Evolutionary conservation across 2,329 filamentous ascomycete species (phyloP), one percentile per base, ranked within the genome.

Genomic region (Byssochlamys sp.): DNA sequence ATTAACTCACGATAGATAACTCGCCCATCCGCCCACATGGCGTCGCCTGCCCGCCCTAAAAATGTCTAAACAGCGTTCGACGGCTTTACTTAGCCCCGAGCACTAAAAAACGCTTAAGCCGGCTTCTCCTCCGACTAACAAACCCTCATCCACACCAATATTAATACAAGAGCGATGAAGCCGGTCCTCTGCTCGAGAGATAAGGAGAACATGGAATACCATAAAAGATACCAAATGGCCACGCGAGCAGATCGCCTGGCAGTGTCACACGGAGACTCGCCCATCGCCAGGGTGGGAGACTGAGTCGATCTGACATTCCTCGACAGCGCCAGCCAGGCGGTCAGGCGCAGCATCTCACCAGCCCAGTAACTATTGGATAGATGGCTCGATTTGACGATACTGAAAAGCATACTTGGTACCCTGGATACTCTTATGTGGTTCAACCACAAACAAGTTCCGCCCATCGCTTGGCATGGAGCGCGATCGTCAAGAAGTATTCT

Each of bases 41-140:
- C 57, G 33, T 31, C 24, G 62, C 61, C 10, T 61, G 64, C 35
- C 35, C 35, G 35, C 39, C 35, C 39, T 45, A 45, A 45, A 33
- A n/a, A 9, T 7, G 1, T 9, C 39, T 31, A 31, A 31, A 31
- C 7, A 5, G 29, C 29, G 29, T 29, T 29, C 28, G 28, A 4
- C 28, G 4, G 28, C 7, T 10, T 31, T 19, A 19, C 19, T 45
- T 45, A 45, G 39, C 9, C 39, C n/a, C n/a, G 39, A 19, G 14
- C n/a, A 45, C 39, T 45, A 45, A 24, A 45, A 19, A 45, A 24
- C 39, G n/a, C 39, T 45, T 45, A 45, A 24, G 39, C 39, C 39
- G 39, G 39, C 39, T 45, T 45, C 19, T 5, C n/a, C n/a, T 45
- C 39, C 39, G 39, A 45, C n/a, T 9, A 19, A 45, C 39, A 10